A percentile compares a stretch with the other conserved stretches of the same genome.
These are phyloP conservation scores for Anisodus acutangulus DNA, from an alignment of 257 asterid genomes.

Conservation along the genomic window DNA sequence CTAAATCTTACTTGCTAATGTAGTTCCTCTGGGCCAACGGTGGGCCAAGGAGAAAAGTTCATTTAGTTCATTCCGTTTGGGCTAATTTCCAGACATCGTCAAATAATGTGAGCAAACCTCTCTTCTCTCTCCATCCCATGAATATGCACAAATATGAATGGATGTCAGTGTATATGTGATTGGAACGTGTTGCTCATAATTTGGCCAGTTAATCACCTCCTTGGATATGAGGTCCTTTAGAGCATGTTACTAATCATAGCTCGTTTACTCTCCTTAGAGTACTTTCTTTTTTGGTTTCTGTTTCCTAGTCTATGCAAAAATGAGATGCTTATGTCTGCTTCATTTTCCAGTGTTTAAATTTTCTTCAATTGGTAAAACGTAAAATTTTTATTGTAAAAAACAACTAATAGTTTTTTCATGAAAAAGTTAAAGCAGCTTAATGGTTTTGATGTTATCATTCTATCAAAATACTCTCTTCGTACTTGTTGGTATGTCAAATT, in stretches of 20 bases:
- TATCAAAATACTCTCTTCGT: background rate
- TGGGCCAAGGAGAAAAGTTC: slow-evolving; percentile 65
- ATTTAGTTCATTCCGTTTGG: slow-evolving; percentile 91
- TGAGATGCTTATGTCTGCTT: background rate
- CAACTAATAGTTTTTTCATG: background rate
- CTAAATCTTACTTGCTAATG: slow-evolving; percentile 36
- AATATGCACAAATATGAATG: background rate
- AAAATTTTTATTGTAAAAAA: background rate
- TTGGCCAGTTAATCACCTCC: background rate
- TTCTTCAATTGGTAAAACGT: background rate
- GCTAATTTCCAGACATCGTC: slow-evolving; percentile 89
- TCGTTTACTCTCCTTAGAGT: background rate
- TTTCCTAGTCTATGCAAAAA: background rate
- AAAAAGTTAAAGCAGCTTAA: slow-evolving; percentile 14
- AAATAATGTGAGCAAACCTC: slow-evolving; percentile 60
- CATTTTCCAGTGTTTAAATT: background rate
- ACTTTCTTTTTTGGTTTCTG: slow-evolving; percentile 4
- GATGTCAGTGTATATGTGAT: slow-evolving; percentile 18
- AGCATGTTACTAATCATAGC: slow-evolving; percentile 1
- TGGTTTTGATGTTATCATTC: slow-evolving; percentile 13
- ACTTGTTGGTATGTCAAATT: background rate
- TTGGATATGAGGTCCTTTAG: background rate
- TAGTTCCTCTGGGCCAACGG: slow-evolving; percentile 81
- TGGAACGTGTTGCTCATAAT: background rate
- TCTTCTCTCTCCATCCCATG: background rate